Base-by-base conservation (phyloP, 2,329 filamentous ascomycete species). In the Myotisia sp. region DNA sequence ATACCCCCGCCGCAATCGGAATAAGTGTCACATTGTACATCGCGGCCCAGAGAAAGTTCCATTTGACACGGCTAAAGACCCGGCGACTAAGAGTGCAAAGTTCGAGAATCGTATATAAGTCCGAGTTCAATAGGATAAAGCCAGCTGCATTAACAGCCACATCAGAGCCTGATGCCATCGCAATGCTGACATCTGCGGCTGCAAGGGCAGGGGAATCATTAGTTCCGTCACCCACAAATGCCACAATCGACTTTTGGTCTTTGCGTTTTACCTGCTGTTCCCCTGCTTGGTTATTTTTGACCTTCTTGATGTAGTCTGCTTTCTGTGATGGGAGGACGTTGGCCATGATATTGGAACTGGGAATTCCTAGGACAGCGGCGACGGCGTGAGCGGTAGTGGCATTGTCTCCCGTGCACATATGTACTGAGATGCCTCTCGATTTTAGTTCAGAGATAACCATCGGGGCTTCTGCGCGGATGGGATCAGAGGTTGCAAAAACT, bases 341-440 rank as follows among this genome's bases (percentile, higher is more conserved):
- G 7, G 86, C 84, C 42, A 92, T 80, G 43, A 94, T 77, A 51
- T 92, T 81, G 36, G 65, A 60, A 1, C 64, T 48, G 0, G 74
- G 68, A 43, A 94, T 93, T 14, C 82, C 82, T 12, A 93, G 66
- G 47, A 73, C 72, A 2, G 66, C 60, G 1, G 80, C 86, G 2
- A 94, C 82, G 0, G 84, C 83, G 13, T 69, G 65, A 2, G 86
- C 86, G 0, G 86, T 94, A n/a, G 65, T 75, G n/a, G 65, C 62
- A 50, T 93, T 93, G 61, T 94, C 86, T 19, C 86, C 86, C 0
- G 84, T 92, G 23, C 93, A 75, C 83, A 94, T 92, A 74, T 79
- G 93, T 3, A 92, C 79, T 20, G 76, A 71, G 29, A 80, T 76
- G 13, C 78, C 74, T 10, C 70, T 70, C 3, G 67, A 56, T 27